Evolutionary conservation across 179 eudicot genomes (phyloP).

Genomic region (Nepenthes alata): DNA sequence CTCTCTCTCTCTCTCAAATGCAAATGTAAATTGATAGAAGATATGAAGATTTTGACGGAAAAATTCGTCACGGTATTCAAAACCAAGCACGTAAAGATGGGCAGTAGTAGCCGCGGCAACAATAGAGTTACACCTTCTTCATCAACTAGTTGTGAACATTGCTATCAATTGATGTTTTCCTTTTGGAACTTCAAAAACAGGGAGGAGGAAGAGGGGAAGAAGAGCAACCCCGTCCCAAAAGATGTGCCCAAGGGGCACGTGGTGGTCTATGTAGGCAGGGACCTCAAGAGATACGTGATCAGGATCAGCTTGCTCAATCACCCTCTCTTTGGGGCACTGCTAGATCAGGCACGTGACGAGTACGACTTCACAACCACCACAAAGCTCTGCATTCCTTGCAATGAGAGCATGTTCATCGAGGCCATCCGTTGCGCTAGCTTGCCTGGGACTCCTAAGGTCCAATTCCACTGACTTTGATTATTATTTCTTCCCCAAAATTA

Average conservation of each 20-base stretch:
- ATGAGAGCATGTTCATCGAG: conserved; percentile 35
- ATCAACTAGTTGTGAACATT: too few species aligned
- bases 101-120: too few species aligned
- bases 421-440: conserved; percentile 29
- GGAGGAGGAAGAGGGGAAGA: neutral
- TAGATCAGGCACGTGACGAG: conserved; percentile 47
- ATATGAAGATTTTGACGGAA: too few species aligned
- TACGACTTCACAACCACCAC: conserved; percentile 33
- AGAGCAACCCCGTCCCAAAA: conserved; percentile 23
- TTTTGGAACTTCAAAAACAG: too few species aligned
- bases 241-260: conserved; percentile 60
- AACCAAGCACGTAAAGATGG: too few species aligned
- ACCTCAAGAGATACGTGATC: conserved; percentile 39
- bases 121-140: too few species aligned
- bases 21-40: too few species aligned
- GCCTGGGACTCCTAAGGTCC: conserved; percentile 13
- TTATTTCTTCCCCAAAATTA: neutral
- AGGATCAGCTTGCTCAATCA: conserved; percentile 34
- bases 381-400: conserved; percentile 44
- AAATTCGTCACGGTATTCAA: too few species aligned
- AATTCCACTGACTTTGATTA: conserved; percentile 8
- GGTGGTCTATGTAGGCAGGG: conserved; percentile 49
- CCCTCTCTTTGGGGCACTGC: conserved; percentile 41
- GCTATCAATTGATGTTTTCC: too few species aligned
- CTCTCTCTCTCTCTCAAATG: too few species aligned